Conservation (phyloP, 495 filamentous ascomycete genomes). For the Hypoxylon trugodes region DNA sequence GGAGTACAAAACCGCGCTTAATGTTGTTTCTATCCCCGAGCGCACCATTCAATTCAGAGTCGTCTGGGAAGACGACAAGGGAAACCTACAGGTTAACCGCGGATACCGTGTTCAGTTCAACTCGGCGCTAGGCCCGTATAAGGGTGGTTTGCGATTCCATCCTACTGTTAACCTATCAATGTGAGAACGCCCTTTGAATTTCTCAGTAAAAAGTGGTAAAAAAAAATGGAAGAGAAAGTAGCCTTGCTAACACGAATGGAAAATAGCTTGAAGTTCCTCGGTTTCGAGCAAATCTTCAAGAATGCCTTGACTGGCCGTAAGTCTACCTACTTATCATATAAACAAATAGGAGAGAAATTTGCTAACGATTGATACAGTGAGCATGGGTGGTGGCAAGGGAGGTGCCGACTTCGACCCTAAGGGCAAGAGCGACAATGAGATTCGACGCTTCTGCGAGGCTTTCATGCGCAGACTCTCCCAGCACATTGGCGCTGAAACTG, state of each 20-base stretch:
- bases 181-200: conserved; percentile 42
- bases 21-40: conserved; percentile 90
- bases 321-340: conserved; percentile 49
- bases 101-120: conserved; percentile 99
- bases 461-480: conserved; percentile 96
- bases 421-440: conserved; percentile 97
- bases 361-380: conserved; percentile 65
- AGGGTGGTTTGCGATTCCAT: conserved; percentile 96
- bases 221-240: not conserved
- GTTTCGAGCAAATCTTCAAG: conserved; percentile 99
- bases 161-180: conserved; percentile 96
- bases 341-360: not conserved
- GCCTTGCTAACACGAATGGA: conserved; percentile 31
- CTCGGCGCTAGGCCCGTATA: conserved; percentile 96
- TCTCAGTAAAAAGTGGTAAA: too few species aligned
- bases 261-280: conserved; percentile 86
- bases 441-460: conserved; percentile 93
- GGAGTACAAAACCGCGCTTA: conserved; percentile 89
- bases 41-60: conserved; percentile 97
- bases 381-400: conserved; percentile 98
- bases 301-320: conserved; percentile 96
- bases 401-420: conserved; percentile 99
- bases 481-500: conserved; percentile 96
- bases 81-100: conserved; percentile 89
- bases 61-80: conserved; percentile 93